Evolutionary conservation across 345 rosid species (phyloP), one percentile per base, ranked within the genome.

Genomic region (Gossypium raimondii): DNA sequence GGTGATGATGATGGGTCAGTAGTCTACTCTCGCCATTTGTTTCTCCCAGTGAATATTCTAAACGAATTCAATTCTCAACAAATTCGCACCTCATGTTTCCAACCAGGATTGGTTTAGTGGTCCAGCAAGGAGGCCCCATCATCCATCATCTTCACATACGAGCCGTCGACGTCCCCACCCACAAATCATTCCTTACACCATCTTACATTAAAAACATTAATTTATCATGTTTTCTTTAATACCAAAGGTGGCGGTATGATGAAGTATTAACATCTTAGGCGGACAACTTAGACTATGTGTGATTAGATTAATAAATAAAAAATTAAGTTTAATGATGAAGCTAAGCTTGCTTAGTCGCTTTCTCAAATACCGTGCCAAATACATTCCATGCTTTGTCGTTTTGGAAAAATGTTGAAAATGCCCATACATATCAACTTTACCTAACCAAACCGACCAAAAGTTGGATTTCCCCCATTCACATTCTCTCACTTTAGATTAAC

Each of bases 391-490:
- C 38, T 66, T 75, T 73, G 77, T 80, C 80, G 2, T 66, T 63
- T 56, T 72, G 47, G 70, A 75, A 43, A 64, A 74, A 48, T 67
- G 85, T 71, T 78, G 53, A 47, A 79, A 73, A 71, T 41, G 74
- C 48, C 70, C 29, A 51, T 17, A 38, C 72, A 45, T 50, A 67
- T 29, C 58, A 64, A 73, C 83, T 77, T 81, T 81, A 78, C 86
- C 85, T 78, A 83, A 83, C 82, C 80, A 72, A 75, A 58, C 86
- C 84, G 80, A 74, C 84, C 84, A 61, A 66, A 66, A 34, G 14
- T 29, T 57, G 51, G 67, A 44, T 55, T 48, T 65, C 41, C 47
- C 47, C 47, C 38, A 53, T 78, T 73, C 80, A 60, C 78, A 78
- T 74, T 73, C 52, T 67, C 53, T 67, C 53, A 53, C 58, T 65